Evolutionary conservation across 2,329 filamentous ascomycete species (phyloP).

Genomic region (Penicillium olsonii): DNA sequence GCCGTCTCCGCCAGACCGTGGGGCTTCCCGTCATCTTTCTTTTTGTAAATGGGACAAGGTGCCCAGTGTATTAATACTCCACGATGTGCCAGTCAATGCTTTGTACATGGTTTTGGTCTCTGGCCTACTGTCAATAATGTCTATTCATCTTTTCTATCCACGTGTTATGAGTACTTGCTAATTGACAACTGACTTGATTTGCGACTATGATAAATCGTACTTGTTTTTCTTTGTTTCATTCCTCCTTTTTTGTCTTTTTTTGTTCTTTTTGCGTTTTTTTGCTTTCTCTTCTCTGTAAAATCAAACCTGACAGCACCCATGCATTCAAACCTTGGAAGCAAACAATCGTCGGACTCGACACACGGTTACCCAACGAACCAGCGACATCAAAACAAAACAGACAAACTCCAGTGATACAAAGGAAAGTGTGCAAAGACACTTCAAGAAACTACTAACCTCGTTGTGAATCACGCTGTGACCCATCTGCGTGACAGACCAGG

Average conservation of each 20-base stretch:
- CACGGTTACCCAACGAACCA: too few species aligned
- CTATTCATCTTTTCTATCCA: constrained; percentile 14
- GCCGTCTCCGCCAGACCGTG: constrained; percentile 30
- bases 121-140: constrained; percentile 27
- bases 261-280: too few species aligned
- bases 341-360: too few species aligned
- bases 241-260: too few species aligned
- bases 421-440: neutral
- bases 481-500: constrained; percentile 7
- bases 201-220: neutral
- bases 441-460: neutral
- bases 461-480: neutral
- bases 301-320: too few species aligned
- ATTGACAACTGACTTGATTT: neutral
- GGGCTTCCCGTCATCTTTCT: constrained; percentile 12
- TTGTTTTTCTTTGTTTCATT: too few species aligned
- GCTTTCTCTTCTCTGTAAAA: too few species aligned
- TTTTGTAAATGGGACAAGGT: constrained; percentile 22
- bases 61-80: constrained; percentile 37
- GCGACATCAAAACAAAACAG: too few species aligned
- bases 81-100: constrained; percentile 27
- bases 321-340: too few species aligned
- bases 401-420: neutral
- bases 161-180: neutral
- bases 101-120: constrained; percentile 27